These are phyloP conservation scores for Metarhizium rileyi DNA, from an alignment of 2,329 filamentous ascomycete genomes.

Conservation along the genomic window DNA sequence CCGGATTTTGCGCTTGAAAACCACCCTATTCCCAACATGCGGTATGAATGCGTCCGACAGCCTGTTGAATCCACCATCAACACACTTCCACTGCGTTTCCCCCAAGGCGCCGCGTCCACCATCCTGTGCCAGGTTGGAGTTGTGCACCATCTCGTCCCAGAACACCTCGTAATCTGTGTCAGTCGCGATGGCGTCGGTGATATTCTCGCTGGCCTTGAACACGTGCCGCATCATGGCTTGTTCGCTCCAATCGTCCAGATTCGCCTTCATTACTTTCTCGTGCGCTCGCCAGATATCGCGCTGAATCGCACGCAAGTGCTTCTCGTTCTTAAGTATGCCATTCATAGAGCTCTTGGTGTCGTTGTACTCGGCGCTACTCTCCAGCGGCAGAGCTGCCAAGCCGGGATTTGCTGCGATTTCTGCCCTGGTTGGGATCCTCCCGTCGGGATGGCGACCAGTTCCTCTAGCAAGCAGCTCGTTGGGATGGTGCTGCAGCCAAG, in stretches of 20 bases:
- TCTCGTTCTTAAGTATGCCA: slow-evolving; percentile 9
- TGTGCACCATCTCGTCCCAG: slow-evolving; percentile 24
- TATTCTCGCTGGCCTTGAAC: slow-evolving; percentile 24
- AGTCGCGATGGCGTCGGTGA: slow-evolving; percentile 23
- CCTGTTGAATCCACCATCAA: slow-evolving; percentile 25
- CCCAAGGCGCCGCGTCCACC: slow-evolving; percentile 16
- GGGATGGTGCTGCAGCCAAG: slow-evolving; percentile 28
- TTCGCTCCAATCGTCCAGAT: slow-evolving; percentile 20
- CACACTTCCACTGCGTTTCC: slow-evolving; percentile 19
- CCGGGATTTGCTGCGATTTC: slow-evolving; percentile 12
- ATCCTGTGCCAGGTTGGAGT: slow-evolving; percentile 22
- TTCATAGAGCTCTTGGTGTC: slow-evolving; percentile 12
- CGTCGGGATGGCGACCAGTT: slow-evolving; percentile 17
- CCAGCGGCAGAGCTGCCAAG: slow-evolving; percentile 14
- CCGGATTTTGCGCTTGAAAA: slow-evolving; percentile 14
- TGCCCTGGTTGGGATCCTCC: slow-evolving; percentile 13
- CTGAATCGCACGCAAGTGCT: slow-evolving; percentile 7
- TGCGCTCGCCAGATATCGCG: slow-evolving; percentile 19
- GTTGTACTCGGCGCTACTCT: slow-evolving; percentile 12
- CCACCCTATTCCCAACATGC: slow-evolving; percentile 17
- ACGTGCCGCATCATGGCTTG: slow-evolving; percentile 22
- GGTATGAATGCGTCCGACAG: slow-evolving; percentile 25
- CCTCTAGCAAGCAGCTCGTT: slow-evolving; percentile 19
- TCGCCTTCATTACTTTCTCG: slow-evolving; percentile 19
- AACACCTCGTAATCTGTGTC: slow-evolving; percentile 22